Evolutionary conservation across 1,284 basidiomycete genomes (phyloP), one percentile per base, ranked within the genome.

Genomic region (Ganoderma leucocontextum): DNA sequence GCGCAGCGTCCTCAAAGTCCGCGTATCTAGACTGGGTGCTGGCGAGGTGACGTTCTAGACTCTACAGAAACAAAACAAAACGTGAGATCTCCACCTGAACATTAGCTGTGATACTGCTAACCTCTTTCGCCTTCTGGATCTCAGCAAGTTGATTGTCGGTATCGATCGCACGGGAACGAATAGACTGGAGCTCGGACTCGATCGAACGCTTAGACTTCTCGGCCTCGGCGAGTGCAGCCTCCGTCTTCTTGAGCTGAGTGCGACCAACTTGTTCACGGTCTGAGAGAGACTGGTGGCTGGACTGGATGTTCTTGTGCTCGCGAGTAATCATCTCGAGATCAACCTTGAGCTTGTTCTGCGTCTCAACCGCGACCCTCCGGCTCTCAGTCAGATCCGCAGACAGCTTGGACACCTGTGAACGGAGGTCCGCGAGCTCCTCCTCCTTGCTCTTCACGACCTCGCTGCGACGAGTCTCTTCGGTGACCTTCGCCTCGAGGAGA

Each of bases 361-460:
- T 82, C 67, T 94, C 91, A 35, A 89, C 77, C 2, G 89, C 84
- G 17, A 81, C 77, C 64, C 84, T 84, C 36, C 90, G 90, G 38
- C 85, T 84, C 29, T 89, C 87, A 38, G 83, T 82, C 22, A 93
- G 82, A 55, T 93, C 90, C 22, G 85, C 80, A 60, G 91, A 89
- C 47, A 93, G 79, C 57, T 83, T 83, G 42, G 80, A 77, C 42
- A 89, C 87, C 76, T 96, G 91, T 12, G 80, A 79, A n/a, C 97
- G 91, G 12, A 98, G 83, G 36, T 89, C 85, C 1, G 82, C 79
- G 22, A 98, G 87, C 79, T 99, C 97, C 57, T 90, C 87, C 73
- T 97, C 96, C 76, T 92, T 94, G 81, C 93, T 94, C 79, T 92
- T 92, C 79, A 96, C 95, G 1, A 90, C 93, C 78, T 98, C 95